A percentile compares a stretch with the other conserved stretches of the same genome.
phyloP scores from a whole-genome alignment of 306 rosid genomes.

The Fragaria ananassa region DNA sequence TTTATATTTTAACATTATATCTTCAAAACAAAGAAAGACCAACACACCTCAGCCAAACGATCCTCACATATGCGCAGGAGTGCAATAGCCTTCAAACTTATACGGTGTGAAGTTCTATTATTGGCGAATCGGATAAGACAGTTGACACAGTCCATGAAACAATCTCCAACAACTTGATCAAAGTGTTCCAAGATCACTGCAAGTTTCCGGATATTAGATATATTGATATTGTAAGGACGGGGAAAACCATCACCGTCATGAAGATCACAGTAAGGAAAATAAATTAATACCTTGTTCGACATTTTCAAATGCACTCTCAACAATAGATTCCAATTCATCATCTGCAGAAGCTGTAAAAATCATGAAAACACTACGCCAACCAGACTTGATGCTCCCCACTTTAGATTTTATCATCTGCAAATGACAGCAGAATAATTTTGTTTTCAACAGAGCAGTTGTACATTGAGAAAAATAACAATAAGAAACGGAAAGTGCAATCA shows the following conservation, averaged over 20 bases:
- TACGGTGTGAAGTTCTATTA: conserved; percentile 84
- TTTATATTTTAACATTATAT: background rate
- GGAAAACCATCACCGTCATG: conserved; percentile 19
- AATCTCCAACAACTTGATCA: conserved; percentile 99
- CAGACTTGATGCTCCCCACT: conserved; percentile 96
- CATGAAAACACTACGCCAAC: conserved; percentile 98
- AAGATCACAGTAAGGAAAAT: conserved; percentile 9
- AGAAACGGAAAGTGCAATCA: background rate
- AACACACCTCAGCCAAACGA: conserved; percentile 99
- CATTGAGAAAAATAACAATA: background rate
- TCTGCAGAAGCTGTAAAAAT: conserved; percentile 99
- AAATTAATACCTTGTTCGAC: conserved; percentile 85
- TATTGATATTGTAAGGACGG: conserved; percentile 12
- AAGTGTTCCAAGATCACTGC: conserved; percentile 99
- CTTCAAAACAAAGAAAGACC: conserved; percentile 5
- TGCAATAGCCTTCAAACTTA: conserved; percentile 99
- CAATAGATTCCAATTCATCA: conserved; percentile 92
- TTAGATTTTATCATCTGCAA: conserved; percentile 97
- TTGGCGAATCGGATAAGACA: conserved; percentile 97
- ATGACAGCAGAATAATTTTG: conserved; percentile 27
- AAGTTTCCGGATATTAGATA: conserved; percentile 50
- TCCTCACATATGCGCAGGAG: conserved; percentile 98
- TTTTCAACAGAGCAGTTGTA: conserved; percentile 7
- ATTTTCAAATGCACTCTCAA: conserved; percentile 98
- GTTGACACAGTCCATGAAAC: conserved; percentile 99